Conservation (phyloP, 768 basidiomycete species). For the Dentipellis fragilis region DNA sequence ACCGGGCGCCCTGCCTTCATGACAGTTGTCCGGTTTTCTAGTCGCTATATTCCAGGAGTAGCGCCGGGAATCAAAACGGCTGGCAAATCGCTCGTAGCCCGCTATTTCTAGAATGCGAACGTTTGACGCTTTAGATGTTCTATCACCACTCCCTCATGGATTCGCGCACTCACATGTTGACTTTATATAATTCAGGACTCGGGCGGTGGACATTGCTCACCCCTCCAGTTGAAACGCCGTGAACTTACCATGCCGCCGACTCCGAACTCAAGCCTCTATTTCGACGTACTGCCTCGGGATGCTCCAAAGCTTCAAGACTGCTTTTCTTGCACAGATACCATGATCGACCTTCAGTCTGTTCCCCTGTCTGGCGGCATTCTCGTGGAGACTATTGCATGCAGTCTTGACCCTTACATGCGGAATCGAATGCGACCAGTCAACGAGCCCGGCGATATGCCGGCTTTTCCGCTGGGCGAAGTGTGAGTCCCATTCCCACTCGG, state of each 20-base stretch:
- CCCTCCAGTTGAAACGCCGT: no score
- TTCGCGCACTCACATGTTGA: no score
- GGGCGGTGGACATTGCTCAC: no score
- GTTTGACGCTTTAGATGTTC: no score
- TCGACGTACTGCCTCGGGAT: neutral
- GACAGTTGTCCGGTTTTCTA: no score
- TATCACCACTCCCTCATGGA: no score
- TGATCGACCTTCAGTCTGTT: neutral
- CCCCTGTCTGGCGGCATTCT: neutral
- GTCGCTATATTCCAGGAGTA: no score
- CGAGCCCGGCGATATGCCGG: neutral
- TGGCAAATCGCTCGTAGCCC: no score
- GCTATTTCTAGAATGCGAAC: no score
- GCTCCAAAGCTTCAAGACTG: neutral
- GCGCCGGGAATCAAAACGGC: no score
- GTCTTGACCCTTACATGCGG: neutral
- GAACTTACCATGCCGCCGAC: neutral
- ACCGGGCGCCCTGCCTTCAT: no score
- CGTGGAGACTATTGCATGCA: neutral
- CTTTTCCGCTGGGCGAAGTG: neutral
- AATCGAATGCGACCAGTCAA: neutral
- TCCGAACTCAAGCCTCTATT: neutral
- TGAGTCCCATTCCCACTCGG: neutral
- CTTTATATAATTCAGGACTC: no score
- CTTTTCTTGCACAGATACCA: neutral